Evolutionary conservation across 177 flowering plant genomes (phyloP), one percentile per base, ranked within the genome.

Genomic region (Vitis hybrid): DNA sequence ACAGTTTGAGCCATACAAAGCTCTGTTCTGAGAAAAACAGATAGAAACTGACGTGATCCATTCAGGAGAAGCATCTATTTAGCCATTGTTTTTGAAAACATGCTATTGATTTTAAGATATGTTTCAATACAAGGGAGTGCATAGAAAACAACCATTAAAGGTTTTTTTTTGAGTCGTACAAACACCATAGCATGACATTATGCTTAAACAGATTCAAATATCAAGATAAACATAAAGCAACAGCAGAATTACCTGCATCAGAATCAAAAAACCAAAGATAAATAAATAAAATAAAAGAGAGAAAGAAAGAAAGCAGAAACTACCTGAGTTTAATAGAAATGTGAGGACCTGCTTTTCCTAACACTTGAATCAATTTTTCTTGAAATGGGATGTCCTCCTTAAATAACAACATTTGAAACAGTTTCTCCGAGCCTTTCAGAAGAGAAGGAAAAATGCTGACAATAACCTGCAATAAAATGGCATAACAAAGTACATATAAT

Each of bases 391-490:
- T 68, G 53, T 73, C 78, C 58, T 72, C 83, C 70, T 85, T 78
- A 14, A 71, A 69, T 58, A 95, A 66, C 63, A 90, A 71, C 65
- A 12, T 70, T 61, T 18, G 71, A 51, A 93, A 82, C 75, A 72
- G 71, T 65, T 71, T 73, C 77, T 95, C 98, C 31, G 83, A 86
- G 67, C 92, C 97, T 81, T 82, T 85, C 76, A 93, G 73, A 54
- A 93, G 83, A 18, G 80, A 70, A 11, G 99, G 99, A 69, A 80
- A 91, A 68, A 71, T 70, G 73, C 78, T 77, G 68, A 86, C 68
- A 60, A 93, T 77, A 65, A 71, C 83, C 99, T 95, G 73, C 11
- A 63, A 61, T 54, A 11, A 69, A 31, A 72, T 39, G 20, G 58
- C 10, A 64, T 59, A 66, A 31, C 60, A 29, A 63, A 73, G 45